Evolutionary conservation across 331 rosid species (phyloP).

Genomic region (Erythrophleum ivorense): DNA sequence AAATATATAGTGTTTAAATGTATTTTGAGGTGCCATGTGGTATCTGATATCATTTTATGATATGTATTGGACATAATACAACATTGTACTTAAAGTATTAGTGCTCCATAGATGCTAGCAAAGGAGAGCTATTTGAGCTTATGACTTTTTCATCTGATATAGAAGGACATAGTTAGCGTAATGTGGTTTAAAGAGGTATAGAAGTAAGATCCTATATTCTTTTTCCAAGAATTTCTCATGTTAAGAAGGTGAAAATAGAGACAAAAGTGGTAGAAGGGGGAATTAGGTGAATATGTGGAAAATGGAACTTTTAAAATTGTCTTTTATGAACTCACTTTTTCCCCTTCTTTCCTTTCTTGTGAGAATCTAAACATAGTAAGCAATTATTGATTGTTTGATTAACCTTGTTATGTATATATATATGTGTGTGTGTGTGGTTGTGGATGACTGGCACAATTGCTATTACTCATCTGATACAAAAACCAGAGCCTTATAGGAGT

Average conservation of each 20-base stretch:
- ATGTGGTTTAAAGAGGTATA: background rate
- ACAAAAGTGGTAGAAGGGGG: conserved; percentile 10
- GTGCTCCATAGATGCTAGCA: background rate
- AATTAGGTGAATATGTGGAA: conserved; percentile 54
- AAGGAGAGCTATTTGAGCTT: background rate
- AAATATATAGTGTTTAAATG: too few species aligned
- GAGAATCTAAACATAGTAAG: conserved; percentile 27
- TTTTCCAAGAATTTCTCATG: too few species aligned
- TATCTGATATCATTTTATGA: too few species aligned
- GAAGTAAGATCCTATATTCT: too few species aligned
- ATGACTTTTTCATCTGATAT: background rate
- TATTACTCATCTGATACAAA: conserved; percentile 28
- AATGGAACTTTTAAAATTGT: conserved; percentile 39
- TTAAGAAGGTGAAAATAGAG: background rate
- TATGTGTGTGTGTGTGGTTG: background rate
- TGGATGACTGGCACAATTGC: conserved; percentile 17
- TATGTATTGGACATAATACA: too few species aligned
- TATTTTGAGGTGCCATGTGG: too few species aligned
- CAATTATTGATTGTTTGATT: conserved; percentile 15
- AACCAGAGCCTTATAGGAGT: conserved; percentile 29
- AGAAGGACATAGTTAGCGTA: background rate
- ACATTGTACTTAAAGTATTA: too few species aligned
- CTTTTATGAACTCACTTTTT: conserved; percentile 3
- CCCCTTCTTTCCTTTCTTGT: background rate
- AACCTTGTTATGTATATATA: conserved; percentile 29